Percentiles rank a stretch among this genome's conserved stretches.
phyloP scores from a whole-genome alignment of 768 basidiomycete genomes.

The Lactifluus echinatus region DNA sequence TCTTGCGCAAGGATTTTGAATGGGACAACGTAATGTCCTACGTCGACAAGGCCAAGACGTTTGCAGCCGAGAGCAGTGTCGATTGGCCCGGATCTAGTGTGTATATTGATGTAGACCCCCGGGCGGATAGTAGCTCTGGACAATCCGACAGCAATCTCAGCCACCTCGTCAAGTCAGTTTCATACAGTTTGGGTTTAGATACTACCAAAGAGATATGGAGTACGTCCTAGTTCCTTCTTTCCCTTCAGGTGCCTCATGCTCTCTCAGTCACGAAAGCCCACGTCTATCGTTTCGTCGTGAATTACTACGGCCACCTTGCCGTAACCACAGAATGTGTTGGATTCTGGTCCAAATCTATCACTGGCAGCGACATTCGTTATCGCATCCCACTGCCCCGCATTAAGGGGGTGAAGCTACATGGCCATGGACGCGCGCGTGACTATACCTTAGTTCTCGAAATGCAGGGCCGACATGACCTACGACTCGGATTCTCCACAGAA shows the following conservation, averaged over 20 bases:
- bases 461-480: conserved; percentile 10
- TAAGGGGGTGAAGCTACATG: conserved; percentile 4
- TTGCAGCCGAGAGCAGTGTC: neutral
- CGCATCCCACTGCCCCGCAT: conserved; percentile 15
- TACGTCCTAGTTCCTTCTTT: neutral
- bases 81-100: conserved; percentile 17
- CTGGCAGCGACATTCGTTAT: conserved; percentile 14
- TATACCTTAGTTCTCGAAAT: conserved; percentile 8
- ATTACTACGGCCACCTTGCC: conserved; percentile 10
- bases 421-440: neutral
- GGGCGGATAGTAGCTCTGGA: neutral
- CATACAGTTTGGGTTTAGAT: conserved; percentile 14
- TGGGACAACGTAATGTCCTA: conserved; percentile 6
- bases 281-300: conserved; percentile 11
- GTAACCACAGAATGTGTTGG: conserved; percentile 14
- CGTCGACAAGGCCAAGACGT: neutral
- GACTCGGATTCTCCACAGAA: conserved; percentile 9
- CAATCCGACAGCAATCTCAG: neutral
- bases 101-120: conserved; percentile 12
- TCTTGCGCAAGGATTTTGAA: conserved; percentile 2
- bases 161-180: conserved; percentile 4
- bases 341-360: conserved; percentile 17
- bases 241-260: neutral
- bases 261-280: conserved; percentile 11
- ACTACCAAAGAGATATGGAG: conserved; percentile 14